Percentiles rank a stretch among this genome's conserved stretches.
Evolutionary conservation across 306 rosid species (phyloP).

Genomic region (Glycine tomentella): DNA sequence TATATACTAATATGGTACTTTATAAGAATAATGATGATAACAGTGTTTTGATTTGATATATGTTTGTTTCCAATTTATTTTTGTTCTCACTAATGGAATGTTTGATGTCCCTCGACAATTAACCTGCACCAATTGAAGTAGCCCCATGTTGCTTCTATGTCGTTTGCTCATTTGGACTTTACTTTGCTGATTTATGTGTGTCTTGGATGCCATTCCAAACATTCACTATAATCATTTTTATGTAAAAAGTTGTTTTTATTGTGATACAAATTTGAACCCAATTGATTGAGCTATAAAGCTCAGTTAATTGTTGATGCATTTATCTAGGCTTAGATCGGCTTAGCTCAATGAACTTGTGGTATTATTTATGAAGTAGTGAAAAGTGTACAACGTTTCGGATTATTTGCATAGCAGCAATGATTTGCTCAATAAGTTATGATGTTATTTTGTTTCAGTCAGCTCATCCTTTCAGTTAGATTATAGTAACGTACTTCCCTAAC

Average conservation of each 20-base stretch:
- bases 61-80: neutral
- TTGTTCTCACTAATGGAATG: neutral
- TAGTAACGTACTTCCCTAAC: conserved; percentile 24
- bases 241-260: neutral
- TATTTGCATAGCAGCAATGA: neutral
- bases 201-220: no score
- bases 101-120: neutral
- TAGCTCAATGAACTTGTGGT: conserved; percentile 8
- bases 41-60: neutral
- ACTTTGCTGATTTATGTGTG: no score
- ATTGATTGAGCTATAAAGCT: neutral
- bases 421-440: conserved; percentile 1
- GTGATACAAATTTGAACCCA: neutral
- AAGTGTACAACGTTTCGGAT: neutral
- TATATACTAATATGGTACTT: neutral
- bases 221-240: neutral
- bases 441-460: conserved; percentile 15
- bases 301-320: neutral
- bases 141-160: no score
- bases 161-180: no score
- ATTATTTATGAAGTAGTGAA: neutral
- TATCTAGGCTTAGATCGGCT: neutral
- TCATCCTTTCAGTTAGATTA: neutral
- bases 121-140: neutral
- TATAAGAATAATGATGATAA: neutral